A percentile compares a stretch with the other conserved stretches of the same genome.
Evolutionary conservation across 768 basidiomycete species (phyloP).

Genomic region (Rubroboletus satanas): DNA sequence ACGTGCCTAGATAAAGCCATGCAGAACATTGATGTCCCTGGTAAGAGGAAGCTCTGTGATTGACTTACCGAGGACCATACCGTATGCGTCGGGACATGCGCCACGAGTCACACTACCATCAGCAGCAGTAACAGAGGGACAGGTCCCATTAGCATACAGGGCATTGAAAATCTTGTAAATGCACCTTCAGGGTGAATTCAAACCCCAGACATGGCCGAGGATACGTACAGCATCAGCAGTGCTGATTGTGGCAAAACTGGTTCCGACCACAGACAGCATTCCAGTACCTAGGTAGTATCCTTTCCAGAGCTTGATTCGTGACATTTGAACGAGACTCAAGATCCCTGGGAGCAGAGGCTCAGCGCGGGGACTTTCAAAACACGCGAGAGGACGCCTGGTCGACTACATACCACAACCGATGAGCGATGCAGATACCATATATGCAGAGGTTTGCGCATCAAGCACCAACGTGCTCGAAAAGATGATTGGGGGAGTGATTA

Average conservation of each 20-base stretch:
- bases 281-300: slow-evolving; percentile 78
- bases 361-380: not conserved
- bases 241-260: slow-evolving; percentile 73
- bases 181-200: not conserved
- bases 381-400: not conserved
- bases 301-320: slow-evolving; percentile 54
- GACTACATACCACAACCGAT: slow-evolving; percentile 64
- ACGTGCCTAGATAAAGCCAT: slow-evolving; percentile 48
- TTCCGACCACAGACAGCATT: slow-evolving; percentile 75
- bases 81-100: slow-evolving; percentile 77
- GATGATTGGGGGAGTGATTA: slow-evolving; percentile 82
- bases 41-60: not conserved
- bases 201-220: not conserved
- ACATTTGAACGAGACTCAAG: slow-evolving; percentile 76
- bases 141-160: slow-evolving; percentile 78
- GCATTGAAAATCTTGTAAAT: slow-evolving; percentile 58
- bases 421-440: slow-evolving; percentile 78
- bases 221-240: slow-evolving; percentile 61
- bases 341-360: slow-evolving; percentile 47
- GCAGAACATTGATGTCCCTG: not conserved
- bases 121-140: slow-evolving; percentile 50
- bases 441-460: slow-evolving; percentile 56
- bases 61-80: slow-evolving; percentile 61
- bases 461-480: slow-evolving; percentile 62
- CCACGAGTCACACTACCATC: slow-evolving; percentile 59